Percentiles rank a stretch among this genome's conserved stretches.
Conservation (phyloP, 2,329 filamentous ascomycete species). For the Diaporthe velutina region DNA sequence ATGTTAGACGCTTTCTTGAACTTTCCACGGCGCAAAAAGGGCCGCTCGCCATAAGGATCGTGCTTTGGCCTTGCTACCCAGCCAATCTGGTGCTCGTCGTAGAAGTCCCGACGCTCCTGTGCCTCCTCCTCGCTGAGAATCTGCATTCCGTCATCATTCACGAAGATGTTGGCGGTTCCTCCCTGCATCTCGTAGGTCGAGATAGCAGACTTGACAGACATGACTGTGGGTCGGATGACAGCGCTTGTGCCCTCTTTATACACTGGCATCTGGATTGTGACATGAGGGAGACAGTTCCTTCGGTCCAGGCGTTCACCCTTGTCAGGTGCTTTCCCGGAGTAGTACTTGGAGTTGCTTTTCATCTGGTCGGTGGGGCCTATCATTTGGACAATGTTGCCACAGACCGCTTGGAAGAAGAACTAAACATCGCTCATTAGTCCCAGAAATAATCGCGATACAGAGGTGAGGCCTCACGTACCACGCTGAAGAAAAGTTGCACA, state of each 20-base stretch:
- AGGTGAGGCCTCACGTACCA: conserved; percentile 25
- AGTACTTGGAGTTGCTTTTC: conserved; percentile 83
- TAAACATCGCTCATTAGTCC: conserved; percentile 58
- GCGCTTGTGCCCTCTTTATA: conserved; percentile 85
- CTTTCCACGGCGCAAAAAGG: conserved; percentile 72
- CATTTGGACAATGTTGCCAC: conserved; percentile 30
- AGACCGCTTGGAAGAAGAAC: conserved; percentile 37
- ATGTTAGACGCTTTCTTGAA: conserved; percentile 81
- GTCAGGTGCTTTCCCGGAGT: conserved; percentile 77
- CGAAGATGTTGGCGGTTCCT: conserved; percentile 81
- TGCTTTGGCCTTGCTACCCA: conserved; percentile 77
- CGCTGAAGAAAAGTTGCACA: conserved; percentile 34
- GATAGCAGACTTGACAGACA: conserved; percentile 82
- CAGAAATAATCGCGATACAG: conserved; percentile 65
- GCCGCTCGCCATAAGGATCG: conserved; percentile 65
- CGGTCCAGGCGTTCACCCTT: conserved; percentile 66
- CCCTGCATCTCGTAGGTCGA: conserved; percentile 83
- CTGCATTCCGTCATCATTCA: conserved; percentile 82
- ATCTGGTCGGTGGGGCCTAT: conserved; percentile 79
- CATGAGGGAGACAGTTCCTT: conserved; percentile 70
- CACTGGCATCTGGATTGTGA: conserved; percentile 88
- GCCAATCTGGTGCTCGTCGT: conserved; percentile 77
- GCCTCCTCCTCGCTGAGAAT: conserved; percentile 62
- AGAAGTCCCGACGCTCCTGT: conserved; percentile 63
- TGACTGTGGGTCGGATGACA: conserved; percentile 83